Conservation (phyloP, 1,284 basidiomycete genomes). For the Trametes sp. region DNA sequence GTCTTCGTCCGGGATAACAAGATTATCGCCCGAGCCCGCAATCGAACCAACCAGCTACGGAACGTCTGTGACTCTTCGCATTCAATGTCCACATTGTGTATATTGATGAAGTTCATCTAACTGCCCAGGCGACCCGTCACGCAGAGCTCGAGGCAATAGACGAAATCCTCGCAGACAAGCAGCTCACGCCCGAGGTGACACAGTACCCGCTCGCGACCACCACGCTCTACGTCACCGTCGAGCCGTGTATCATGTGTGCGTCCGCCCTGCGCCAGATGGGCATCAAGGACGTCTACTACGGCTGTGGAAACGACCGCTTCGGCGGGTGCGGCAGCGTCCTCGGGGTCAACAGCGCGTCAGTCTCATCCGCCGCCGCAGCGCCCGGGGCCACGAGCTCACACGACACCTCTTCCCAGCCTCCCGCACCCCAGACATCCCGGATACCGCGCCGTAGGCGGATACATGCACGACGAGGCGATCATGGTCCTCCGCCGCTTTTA, state of each 20-base stretch:
- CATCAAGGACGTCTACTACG: conserved; percentile 91
- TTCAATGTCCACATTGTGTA: no score
- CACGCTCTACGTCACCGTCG: conserved; percentile 96
- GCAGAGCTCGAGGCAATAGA: conserved; percentile 99
- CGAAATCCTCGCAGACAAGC: conserved; percentile 74
- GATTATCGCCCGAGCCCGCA: conserved; percentile 88
- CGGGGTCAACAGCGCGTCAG: conserved; percentile 72
- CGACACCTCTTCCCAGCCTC: conserved; percentile 48
- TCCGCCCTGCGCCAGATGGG: conserved; percentile 94
- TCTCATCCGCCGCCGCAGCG: no score
- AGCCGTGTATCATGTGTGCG: conserved; percentile 99
- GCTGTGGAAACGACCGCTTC: conserved; percentile 96
- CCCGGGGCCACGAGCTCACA: not conserved
- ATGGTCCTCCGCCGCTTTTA: conserved; percentile 96
- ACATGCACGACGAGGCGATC: conserved; percentile 92
- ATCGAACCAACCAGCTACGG: conserved; percentile 93
- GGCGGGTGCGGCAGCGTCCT: conserved; percentile 97
- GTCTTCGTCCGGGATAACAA: conserved; percentile 86
- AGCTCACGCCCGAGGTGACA: conserved; percentile 57
- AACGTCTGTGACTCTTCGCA: conserved; percentile 65
- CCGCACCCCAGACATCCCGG: conserved; percentile 75
- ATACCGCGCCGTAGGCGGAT: conserved; percentile 85
- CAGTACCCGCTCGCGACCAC: conserved; percentile 79
- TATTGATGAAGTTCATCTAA: no score
- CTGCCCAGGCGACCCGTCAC: conserved; percentile 93